phyloP scores from a whole-genome alignment of 805 yeast genomes.

The Candida lessepsii region DNA sequence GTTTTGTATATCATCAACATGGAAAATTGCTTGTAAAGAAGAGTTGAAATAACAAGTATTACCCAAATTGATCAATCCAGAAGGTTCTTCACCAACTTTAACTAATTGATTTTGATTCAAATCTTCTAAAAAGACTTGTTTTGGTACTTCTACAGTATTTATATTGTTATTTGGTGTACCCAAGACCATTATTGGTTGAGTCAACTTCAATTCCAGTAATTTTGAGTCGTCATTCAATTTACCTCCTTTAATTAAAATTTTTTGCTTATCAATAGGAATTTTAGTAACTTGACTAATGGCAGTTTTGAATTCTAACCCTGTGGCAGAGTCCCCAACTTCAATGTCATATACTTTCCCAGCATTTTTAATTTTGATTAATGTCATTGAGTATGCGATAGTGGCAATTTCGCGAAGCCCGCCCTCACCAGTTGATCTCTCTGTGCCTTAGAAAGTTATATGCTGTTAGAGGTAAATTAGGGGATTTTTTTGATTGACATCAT shows the following conservation, averaged over 20 bases:
- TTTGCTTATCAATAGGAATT: constrained; percentile 88
- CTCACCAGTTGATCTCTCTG: too few species aligned
- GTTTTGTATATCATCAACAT: constrained; percentile 41
- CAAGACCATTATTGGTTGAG: constrained; percentile 77
- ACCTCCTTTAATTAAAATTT: constrained; percentile 86
- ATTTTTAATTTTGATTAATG: constrained; percentile 30
- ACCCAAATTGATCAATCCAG: constrained; percentile 69
- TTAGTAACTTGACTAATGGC: constrained; percentile 71
- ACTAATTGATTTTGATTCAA: constrained; percentile 46
- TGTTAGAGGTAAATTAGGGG: too few species aligned
- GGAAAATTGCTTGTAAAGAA: constrained; percentile 57
- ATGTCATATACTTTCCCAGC: constrained; percentile 43
- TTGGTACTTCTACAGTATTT: constrained; percentile 50
- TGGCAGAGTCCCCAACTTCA: constrained; percentile 47
- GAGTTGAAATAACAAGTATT: constrained; percentile 79
- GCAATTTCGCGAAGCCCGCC: constrained; percentile 8
- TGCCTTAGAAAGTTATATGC: too few species aligned
- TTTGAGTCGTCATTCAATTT: constrained; percentile 73
- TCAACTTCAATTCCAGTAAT: constrained; percentile 52
- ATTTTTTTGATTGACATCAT: too few species aligned
- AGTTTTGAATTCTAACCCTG: constrained; percentile 63
- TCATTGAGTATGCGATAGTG: constrained; percentile 7
- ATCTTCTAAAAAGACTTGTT: constrained; percentile 68
- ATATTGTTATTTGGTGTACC: constrained; percentile 81
- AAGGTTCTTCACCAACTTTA: constrained; percentile 48